A percentile compares a stretch with the other conserved stretches of the same genome.
Evolutionary conservation across 805 yeast genomes (phyloP).

Genomic region (Wickerhamiella allomyrinae): DNA sequence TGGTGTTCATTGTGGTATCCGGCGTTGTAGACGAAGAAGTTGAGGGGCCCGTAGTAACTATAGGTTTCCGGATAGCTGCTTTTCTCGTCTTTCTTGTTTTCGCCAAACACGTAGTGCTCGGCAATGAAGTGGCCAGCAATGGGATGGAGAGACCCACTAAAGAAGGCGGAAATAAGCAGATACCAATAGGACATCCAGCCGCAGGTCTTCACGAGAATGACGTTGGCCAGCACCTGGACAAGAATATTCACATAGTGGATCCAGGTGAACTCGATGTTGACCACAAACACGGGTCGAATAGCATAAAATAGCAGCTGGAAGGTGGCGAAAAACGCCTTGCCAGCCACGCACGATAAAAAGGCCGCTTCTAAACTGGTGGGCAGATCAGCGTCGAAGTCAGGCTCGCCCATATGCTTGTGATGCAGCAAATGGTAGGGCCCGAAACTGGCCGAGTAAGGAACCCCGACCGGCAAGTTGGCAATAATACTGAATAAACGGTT

Average conservation of each 20-base stretch:
- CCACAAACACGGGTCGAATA: slow-evolving; percentile 73
- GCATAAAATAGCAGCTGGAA: slow-evolving; percentile 85
- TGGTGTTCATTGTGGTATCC: slow-evolving; percentile 93
- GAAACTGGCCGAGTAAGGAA: slow-evolving; percentile 79
- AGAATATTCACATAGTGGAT: slow-evolving; percentile 58
- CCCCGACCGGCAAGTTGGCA: slow-evolving; percentile 73
- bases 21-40: slow-evolving; percentile 75
- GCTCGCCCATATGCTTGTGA: slow-evolving; percentile 83
- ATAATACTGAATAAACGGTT: slow-evolving; percentile 66
- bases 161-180: slow-evolving; percentile 59
- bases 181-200: slow-evolving; percentile 53
- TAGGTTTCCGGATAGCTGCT: slow-evolving; percentile 52
- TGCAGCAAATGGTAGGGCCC: slow-evolving; percentile 86
- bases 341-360: slow-evolving; percentile 58
- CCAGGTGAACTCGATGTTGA: slow-evolving; percentile 57
- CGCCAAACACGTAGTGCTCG: slow-evolving; percentile 65
- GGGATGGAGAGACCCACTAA: slow-evolving; percentile 88
- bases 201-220: slow-evolving; percentile 41
- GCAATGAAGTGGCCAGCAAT: slow-evolving; percentile 92
- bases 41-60: slow-evolving; percentile 73
- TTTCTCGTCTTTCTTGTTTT: slow-evolving; percentile 12
- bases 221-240: slow-evolving; percentile 45
- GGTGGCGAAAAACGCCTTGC: slow-evolving; percentile 81
- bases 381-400: slow-evolving; percentile 67
- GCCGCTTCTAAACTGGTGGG: slow-evolving; percentile 72